phyloP scores from a whole-genome alignment of 257 asterid genomes.

The Solanum appendiculatum region DNA sequence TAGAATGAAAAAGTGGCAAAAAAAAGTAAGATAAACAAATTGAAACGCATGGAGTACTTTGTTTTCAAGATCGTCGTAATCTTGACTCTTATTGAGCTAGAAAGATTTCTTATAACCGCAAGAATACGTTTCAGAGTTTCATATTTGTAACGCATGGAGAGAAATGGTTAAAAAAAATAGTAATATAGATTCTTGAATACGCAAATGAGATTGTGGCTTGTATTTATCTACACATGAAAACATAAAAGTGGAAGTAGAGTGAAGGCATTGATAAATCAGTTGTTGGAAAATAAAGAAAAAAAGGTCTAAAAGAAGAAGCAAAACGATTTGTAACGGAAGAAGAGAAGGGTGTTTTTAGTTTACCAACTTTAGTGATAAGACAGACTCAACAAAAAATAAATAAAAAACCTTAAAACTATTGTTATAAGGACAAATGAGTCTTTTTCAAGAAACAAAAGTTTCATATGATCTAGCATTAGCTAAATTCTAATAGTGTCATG shows the following conservation, averaged over 20 bases:
- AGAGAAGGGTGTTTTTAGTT: slow-evolving; percentile 27
- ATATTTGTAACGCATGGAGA: background rate
- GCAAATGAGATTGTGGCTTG: background rate
- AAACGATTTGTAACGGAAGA: slow-evolving; percentile 34
- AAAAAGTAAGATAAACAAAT: background rate
- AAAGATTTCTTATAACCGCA: background rate
- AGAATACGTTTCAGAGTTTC: background rate
- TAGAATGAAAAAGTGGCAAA: background rate
- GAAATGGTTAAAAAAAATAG: background rate
- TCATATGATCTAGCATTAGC: background rate
- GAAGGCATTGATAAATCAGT: background rate
- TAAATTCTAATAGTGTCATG: background rate
- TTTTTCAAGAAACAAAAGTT: background rate
- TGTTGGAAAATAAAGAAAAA: background rate
- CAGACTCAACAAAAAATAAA: slow-evolving; percentile 11
- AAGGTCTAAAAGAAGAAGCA: slow-evolving; percentile 13
- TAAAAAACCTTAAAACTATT: background rate
- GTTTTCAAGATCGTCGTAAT: background rate
- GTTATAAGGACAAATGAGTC: background rate
- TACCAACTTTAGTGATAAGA: slow-evolving; percentile 53
- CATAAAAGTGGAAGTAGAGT: background rate
- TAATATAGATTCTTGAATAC: background rate
- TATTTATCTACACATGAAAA: background rate
- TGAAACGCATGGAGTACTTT: background rate
- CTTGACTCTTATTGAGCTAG: background rate